A percentile compares a stretch with the other conserved stretches of the same genome.
These are phyloP conservation scores for Paradendryphiella salina DNA, from an alignment of 2,329 filamentous ascomycete species.

Conservation along the genomic window DNA sequence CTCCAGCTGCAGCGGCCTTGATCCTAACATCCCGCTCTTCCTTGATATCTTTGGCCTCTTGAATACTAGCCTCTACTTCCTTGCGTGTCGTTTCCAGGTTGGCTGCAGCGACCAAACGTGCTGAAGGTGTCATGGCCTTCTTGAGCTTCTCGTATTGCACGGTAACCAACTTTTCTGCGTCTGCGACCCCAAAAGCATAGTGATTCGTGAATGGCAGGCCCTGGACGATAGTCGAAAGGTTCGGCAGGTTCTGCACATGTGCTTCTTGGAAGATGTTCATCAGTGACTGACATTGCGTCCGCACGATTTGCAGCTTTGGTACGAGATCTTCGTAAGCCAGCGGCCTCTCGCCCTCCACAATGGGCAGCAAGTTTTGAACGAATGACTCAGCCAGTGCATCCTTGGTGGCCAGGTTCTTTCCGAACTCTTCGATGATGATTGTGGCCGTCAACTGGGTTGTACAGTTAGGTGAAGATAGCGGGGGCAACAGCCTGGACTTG, in stretches of 20 bases:
- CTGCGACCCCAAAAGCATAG: constrained; percentile 83
- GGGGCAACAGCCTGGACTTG: constrained; percentile 66
- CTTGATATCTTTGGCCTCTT: constrained; percentile 78
- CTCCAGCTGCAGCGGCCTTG: constrained; percentile 81
- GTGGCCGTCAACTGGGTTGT: constrained; percentile 84
- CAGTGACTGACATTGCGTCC: constrained; percentile 88
- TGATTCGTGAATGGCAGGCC: constrained; percentile 90
- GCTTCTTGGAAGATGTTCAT: constrained; percentile 85
- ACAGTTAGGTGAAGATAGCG: constrained; percentile 72
- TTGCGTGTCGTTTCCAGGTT: constrained; percentile 76
- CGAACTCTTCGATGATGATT: constrained; percentile 87
- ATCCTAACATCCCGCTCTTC: constrained; percentile 82
- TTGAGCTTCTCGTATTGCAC: constrained; percentile 87
- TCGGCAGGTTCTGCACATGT: constrained; percentile 65
- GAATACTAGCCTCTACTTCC: constrained; percentile 70
- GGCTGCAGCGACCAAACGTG: constrained; percentile 80
- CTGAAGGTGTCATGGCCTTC: constrained; percentile 83
- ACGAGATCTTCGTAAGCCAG: constrained; percentile 85
- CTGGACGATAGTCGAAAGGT: constrained; percentile 87
- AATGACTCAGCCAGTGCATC: constrained; percentile 62
- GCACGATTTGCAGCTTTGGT: constrained; percentile 83
- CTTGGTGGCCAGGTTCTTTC: constrained; percentile 56
- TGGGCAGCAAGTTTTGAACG: constrained; percentile 66
- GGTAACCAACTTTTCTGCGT: constrained; percentile 83
- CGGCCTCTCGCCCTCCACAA: constrained; percentile 82